Evolutionary conservation across 495 filamentous ascomycete genomes (phyloP).

Genomic region (Penicillium crystallinum): DNA sequence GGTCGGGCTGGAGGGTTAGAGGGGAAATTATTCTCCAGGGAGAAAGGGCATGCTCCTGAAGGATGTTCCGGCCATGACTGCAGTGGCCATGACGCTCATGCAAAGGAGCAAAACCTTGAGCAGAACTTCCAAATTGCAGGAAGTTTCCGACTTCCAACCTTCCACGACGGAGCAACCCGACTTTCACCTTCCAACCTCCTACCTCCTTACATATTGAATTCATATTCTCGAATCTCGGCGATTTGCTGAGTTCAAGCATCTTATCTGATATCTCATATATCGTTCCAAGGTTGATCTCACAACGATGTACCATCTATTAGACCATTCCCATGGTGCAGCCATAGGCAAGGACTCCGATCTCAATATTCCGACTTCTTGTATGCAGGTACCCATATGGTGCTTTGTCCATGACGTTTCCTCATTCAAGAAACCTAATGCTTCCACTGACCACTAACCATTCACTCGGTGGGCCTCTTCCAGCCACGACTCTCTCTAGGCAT

Average conservation of each 20-base stretch:
- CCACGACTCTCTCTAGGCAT: neutral
- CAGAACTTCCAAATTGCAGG: too few species aligned
- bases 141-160: neutral
- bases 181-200: neutral
- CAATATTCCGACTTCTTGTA: neutral
- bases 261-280: neutral
- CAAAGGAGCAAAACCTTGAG: too few species aligned
- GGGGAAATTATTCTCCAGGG: too few species aligned
- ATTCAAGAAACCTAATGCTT: neutral
- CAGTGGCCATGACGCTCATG: too few species aligned
- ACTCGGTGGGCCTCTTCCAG: neutral
- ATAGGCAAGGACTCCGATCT: constrained; percentile 4
- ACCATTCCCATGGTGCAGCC: neutral
- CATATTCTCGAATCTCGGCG: constrained; percentile 10
- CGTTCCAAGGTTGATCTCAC: neutral
- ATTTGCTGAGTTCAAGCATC: constrained; percentile 13
- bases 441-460: neutral
- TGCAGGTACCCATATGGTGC: neutral
- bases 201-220: constrained; percentile 14
- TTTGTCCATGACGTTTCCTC: neutral
- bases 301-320: neutral
- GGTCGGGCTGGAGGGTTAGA: neutral
- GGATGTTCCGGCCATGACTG: neutral
- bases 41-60: neutral
- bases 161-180: neutral